phyloP scores from a whole-genome alignment of 768 basidiomycete genomes.

The Amylocystis lapponica region DNA sequence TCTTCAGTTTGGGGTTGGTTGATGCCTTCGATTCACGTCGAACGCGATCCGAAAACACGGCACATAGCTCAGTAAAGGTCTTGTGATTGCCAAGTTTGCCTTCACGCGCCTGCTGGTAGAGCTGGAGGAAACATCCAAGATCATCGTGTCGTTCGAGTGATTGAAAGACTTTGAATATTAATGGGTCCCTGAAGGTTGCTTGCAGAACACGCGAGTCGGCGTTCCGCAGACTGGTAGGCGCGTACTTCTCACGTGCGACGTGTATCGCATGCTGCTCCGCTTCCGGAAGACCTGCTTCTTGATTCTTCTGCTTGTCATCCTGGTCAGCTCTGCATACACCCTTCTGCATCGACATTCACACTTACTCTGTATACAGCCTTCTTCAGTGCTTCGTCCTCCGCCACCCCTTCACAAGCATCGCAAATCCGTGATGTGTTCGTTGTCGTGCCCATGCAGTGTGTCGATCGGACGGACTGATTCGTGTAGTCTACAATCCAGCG shows the following conservation, averaged over 20 bases:
- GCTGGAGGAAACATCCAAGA: conserved; percentile 12
- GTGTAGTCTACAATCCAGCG: conserved; percentile 2
- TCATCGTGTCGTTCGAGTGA: conserved; percentile 4
- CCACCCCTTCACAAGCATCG: not conserved
- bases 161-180: conserved; percentile 10
- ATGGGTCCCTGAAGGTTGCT: conserved; percentile 9
- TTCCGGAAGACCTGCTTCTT: not conserved
- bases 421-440: not conserved
- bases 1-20: conserved; percentile 7
- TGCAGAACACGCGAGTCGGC: conserved; percentile 9
- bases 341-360: no score
- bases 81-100: conserved; percentile 11
- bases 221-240: not conserved
- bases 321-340: not conserved
- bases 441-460: not conserved
- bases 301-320: not conserved
- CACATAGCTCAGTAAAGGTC: conserved; percentile 11
- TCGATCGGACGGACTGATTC: not conserved
- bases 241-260: conserved; percentile 1
- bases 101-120: conserved; percentile 8
- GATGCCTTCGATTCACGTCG: not conserved
- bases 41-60: conserved; percentile 9
- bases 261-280: conserved; percentile 4
- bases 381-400: not conserved
- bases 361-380: not conserved